Percentiles rank a stretch among this genome's conserved stretches.
These are phyloP conservation scores for Candida germanica DNA, from an alignment of 805 yeast species.

Conservation along the genomic window DNA sequence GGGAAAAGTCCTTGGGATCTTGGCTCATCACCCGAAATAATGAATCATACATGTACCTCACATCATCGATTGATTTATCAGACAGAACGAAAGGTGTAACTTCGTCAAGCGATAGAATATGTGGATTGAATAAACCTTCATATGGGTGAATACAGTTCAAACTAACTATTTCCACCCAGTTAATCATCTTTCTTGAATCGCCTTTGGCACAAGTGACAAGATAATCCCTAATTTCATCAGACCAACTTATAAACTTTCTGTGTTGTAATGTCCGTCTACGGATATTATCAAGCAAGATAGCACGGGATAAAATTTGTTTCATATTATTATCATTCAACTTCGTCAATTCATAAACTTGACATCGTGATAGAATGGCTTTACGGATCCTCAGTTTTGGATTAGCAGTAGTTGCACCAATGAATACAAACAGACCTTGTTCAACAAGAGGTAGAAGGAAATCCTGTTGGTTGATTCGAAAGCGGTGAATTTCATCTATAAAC, in stretches of 20 bases:
- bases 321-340: slow-evolving; percentile 52
- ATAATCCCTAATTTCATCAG: slow-evolving; percentile 12
- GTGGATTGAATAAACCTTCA: slow-evolving; percentile 1
- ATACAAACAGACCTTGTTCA: slow-evolving; percentile 75
- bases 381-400: slow-evolving; percentile 82
- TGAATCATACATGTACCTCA: neutral
- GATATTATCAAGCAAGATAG: slow-evolving; percentile 42
- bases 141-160: slow-evolving; percentile 4
- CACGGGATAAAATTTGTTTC: slow-evolving; percentile 50
- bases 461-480: slow-evolving; percentile 84
- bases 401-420: slow-evolving; percentile 96
- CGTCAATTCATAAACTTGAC: slow-evolving; percentile 71
- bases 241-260: slow-evolving; percentile 15
- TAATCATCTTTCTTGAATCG: slow-evolving; percentile 34
- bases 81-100: neutral
- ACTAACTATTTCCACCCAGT: slow-evolving; percentile 30
- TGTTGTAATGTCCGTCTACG: slow-evolving; percentile 16
- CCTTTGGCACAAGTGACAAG: slow-evolving; percentile 22
- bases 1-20: neutral
- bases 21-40: neutral
- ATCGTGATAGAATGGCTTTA: slow-evolving; percentile 79
- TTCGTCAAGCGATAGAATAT: neutral
- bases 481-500: slow-evolving; percentile 90
- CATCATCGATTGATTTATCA: neutral
- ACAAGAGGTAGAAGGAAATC: slow-evolving; percentile 81